Evolutionary conservation across 306 rosid species (phyloP).

Genomic region (Cicer bijugum): DNA sequence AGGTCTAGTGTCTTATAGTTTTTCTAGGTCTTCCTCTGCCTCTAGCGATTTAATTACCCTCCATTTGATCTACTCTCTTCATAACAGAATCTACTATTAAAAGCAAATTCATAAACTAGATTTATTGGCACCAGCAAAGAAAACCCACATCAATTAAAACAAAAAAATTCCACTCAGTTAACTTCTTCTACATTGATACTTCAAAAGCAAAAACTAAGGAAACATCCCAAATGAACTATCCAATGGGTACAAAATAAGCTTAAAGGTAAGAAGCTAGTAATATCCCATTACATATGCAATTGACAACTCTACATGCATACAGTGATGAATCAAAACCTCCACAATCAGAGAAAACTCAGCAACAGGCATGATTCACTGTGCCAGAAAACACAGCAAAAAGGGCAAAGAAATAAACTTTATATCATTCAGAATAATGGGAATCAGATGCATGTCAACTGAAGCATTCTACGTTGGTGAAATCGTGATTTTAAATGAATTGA

Average conservation of each 20-base stretch:
- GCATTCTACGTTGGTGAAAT: constrained; percentile 17
- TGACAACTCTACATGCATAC: constrained; percentile 12
- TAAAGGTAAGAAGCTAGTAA: not conserved
- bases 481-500: constrained; percentile 4
- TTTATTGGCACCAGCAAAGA: not conserved
- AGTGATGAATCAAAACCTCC: constrained; percentile 20
- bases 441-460: constrained; percentile 15
- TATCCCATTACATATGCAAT: not conserved
- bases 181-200: not conserved
- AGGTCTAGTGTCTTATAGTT: no score
- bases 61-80: no score
- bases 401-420: constrained; percentile 23
- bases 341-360: constrained; percentile 21
- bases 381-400: constrained; percentile 8
- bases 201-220: not conserved
- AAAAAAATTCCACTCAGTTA: not conserved
- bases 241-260: not conserved
- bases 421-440: constrained; percentile 34
- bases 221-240: not conserved
- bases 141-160: not conserved
- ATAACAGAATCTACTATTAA: no score
- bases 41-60: no score
- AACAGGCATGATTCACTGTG: not conserved
- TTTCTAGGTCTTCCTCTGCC: no score
- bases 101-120: not conserved